phyloP scores from a whole-genome alignment of 2,329 filamentous ascomycete species.

The Trichophyton verrucosum region DNA sequence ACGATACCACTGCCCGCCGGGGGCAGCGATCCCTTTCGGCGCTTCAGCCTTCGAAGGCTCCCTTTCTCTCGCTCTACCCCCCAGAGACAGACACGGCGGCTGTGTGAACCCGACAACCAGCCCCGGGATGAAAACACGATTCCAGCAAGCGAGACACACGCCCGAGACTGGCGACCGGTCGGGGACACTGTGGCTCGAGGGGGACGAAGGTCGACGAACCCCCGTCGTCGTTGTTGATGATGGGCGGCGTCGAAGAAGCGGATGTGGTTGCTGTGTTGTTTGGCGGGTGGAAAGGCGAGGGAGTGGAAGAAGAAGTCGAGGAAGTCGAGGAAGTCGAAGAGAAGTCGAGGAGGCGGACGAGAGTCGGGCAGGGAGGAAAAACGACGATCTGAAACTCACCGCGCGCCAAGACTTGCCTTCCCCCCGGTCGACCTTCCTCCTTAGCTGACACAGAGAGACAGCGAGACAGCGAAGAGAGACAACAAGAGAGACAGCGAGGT shows the following conservation, averaged over 20 bases:
- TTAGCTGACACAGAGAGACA: too few relatives aligned
- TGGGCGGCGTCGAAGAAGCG: background rate
- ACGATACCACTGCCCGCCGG: constrained; percentile 5
- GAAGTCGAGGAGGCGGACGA: background rate
- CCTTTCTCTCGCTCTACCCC: background rate
- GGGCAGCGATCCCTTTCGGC: constrained; percentile 4
- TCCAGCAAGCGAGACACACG: background rate
- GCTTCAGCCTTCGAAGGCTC: background rate
- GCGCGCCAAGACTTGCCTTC: background rate
- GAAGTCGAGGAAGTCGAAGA: too few relatives aligned
- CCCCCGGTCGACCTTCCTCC: too few relatives aligned
- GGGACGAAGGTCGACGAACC: background rate
- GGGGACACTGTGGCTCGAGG: background rate
- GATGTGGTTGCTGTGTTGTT: background rate
- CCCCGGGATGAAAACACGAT: background rate
- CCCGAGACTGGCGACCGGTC: background rate
- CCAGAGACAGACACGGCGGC: background rate
- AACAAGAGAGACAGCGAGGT: too few relatives aligned
- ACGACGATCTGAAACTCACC: constrained; percentile 1
- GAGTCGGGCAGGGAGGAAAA: background rate
- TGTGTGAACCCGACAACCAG: background rate
- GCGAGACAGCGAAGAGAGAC: too few relatives aligned
- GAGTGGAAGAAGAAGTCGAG: background rate
- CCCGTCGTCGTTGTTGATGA: background rate
- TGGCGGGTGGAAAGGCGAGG: background rate